phyloP scores from a whole-genome alignment of 2,329 filamentous ascomycete species.

The Trichoderma sp. region DNA sequence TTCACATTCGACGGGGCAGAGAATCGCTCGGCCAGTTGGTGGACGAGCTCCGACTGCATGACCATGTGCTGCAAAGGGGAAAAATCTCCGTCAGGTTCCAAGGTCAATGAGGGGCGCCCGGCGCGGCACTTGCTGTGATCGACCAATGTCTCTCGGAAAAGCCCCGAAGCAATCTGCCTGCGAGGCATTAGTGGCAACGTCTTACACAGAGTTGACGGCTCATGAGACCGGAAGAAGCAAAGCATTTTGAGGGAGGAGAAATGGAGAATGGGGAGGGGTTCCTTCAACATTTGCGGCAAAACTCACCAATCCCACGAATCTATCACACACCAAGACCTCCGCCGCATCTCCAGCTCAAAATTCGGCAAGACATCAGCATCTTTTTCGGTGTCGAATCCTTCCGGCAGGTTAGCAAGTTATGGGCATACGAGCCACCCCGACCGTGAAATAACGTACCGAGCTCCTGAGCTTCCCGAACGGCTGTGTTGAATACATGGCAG shows the following conservation, averaged over 20 bases:
- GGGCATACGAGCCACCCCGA: no score
- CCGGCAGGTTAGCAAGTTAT: not conserved
- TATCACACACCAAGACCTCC: slow-evolving; percentile 40
- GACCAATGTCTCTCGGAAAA: slow-evolving; percentile 38
- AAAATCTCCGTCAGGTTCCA: slow-evolving; percentile 35
- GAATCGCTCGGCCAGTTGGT: slow-evolving; percentile 34
- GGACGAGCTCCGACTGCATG: slow-evolving; percentile 37
- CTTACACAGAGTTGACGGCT: not conserved
- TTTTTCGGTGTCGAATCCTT: slow-evolving; percentile 35
- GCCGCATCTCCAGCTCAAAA: slow-evolving; percentile 40
- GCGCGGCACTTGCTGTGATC: slow-evolving; percentile 37
- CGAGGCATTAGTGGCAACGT: not conserved
- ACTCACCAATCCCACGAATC: slow-evolving; percentile 42
- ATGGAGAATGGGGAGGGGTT: no score
- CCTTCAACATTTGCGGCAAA: no score
- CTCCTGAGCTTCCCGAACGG: slow-evolving; percentile 38
- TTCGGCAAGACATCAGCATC: slow-evolving; percentile 32
- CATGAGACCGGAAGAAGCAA: no score
- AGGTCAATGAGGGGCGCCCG: slow-evolving; percentile 36
- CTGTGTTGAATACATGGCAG: slow-evolving; percentile 40
- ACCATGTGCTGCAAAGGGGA: slow-evolving; percentile 40
- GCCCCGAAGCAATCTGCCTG: slow-evolving; percentile 42
- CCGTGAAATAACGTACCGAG: slow-evolving; percentile 32
- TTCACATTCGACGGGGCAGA: slow-evolving; percentile 36
- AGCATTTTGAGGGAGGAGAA: not conserved